Conservation (phyloP, 2,329 filamentous ascomycete species). For the Neoarthrinium moseri region DNA sequence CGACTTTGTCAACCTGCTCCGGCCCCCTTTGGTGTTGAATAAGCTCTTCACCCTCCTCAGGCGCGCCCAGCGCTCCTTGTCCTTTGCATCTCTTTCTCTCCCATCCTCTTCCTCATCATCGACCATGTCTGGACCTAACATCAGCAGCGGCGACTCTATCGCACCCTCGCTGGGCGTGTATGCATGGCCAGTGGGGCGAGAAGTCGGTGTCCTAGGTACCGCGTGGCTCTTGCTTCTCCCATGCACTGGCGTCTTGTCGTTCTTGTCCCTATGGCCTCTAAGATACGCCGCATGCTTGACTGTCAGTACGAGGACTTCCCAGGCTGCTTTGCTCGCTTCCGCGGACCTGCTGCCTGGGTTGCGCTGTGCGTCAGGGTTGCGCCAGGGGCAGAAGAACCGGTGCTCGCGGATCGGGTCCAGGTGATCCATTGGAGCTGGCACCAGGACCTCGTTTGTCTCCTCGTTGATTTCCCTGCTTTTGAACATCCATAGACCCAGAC, state of each 20-base stretch:
- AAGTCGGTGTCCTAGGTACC: slow-evolving; percentile 4
- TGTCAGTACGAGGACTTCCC: slow-evolving; percentile 53
- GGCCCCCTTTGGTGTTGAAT: slow-evolving; percentile 63
- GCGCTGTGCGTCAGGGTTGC: slow-evolving; percentile 62
- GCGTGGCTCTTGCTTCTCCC: slow-evolving; percentile 25
- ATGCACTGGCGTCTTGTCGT: slow-evolving; percentile 23
- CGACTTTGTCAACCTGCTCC: slow-evolving; percentile 31
- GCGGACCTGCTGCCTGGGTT: slow-evolving; percentile 37
- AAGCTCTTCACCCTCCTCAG: slow-evolving; percentile 70
- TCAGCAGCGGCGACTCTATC: slow-evolving; percentile 15
- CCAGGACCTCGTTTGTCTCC: slow-evolving; percentile 47
- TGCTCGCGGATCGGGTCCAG: slow-evolving; percentile 72
- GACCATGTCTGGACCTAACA: slow-evolving; percentile 20
- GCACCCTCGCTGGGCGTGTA: slow-evolving; percentile 2
- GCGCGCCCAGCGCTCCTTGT: slow-evolving; percentile 73
- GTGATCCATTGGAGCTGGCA: slow-evolving; percentile 61
- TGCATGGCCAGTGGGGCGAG: neutral
- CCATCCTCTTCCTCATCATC: slow-evolving; percentile 39
- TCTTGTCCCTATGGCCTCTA: slow-evolving; percentile 29
- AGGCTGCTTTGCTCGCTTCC: slow-evolving; percentile 44
- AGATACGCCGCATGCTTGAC: slow-evolving; percentile 59
- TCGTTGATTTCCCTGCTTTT: slow-evolving; percentile 67
- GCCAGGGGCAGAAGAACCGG: slow-evolving; percentile 82
- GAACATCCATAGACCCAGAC: slow-evolving; percentile 93
- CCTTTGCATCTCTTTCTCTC: slow-evolving; percentile 54